Conservation (phyloP, 805 yeast species). For the Helenozyma rhizophorensis region DNA sequence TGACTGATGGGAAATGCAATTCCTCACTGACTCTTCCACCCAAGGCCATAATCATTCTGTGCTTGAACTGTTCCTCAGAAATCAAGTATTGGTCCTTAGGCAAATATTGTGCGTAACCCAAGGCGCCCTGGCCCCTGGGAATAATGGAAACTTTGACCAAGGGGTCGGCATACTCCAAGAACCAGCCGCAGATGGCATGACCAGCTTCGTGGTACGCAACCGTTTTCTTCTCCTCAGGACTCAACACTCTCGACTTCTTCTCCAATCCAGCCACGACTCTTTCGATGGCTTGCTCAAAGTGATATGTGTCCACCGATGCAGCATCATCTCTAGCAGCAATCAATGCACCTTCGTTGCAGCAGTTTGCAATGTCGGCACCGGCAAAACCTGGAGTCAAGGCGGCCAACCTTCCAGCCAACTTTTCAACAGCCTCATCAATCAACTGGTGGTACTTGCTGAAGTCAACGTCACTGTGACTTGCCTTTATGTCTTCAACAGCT, state of each 20-base stretch:
- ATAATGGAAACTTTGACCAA: conserved; percentile 91
- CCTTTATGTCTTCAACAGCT: conserved; percentile 33
- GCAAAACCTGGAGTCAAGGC: conserved; percentile 97
- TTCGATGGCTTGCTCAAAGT: conserved; percentile 95
- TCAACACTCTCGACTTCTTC: conserved; percentile 77
- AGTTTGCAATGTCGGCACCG: conserved; percentile 98
- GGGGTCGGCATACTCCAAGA: conserved; percentile 85
- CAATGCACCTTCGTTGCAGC: conserved; percentile 94
- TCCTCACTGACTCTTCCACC: conserved; percentile 98
- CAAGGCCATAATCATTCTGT: conserved; percentile 93
- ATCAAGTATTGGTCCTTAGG: conserved; percentile 88
- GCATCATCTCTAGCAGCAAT: conserved; percentile 88
- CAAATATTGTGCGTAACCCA: conserved; percentile 95
- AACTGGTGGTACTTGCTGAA: conserved; percentile 37
- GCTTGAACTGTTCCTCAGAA: conserved; percentile 71
- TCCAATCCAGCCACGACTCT: conserved; percentile 96
- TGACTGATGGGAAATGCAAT: conserved; percentile 83
- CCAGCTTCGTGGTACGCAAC: conserved; percentile 99
- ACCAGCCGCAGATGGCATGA: conserved; percentile 99
- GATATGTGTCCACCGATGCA: conserved; percentile 62
- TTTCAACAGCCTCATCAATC: conserved; percentile 24
- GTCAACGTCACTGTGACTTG: conserved; percentile 33
- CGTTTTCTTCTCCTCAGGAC: conserved; percentile 79
- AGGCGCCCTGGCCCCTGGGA: conserved; percentile 95
- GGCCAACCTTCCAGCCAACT: conserved; percentile 80